Base-by-base conservation (phyloP, 176 grass and related monocot species). In the Juncus inflexus region DNA sequence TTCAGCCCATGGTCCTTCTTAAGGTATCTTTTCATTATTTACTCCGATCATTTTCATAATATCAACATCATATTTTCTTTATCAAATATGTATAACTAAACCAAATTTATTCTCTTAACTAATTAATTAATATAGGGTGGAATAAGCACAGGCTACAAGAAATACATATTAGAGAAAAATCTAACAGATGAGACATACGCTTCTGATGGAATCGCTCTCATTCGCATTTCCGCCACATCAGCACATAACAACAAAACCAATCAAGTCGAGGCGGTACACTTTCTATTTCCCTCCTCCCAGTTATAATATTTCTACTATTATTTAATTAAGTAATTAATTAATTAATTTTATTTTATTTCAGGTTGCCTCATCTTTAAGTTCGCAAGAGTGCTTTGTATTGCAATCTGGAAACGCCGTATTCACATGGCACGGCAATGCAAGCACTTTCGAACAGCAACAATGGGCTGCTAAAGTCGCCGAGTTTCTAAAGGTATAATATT, bases 401-500 rank as follows among this genome's bases (percentile, higher is more conserved):
- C 92, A 96, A 86, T 91, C 87, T 83, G 92, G 92, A 67, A 96
- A 86, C 69, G 37, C 84, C 54, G 71, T 96, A 73, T 96, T 89
- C 82, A 79, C 79, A 36, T 96, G 92, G 92, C 66, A 88, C 83
- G 92, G 92, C 9, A 91, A 83, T 86, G 86, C 79, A 57, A 96
- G 84, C 61, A 82, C 87, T 53, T 71, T 83, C 37, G 92, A 96
- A 77, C 87, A 91, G 69, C 87, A 96, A 15, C 84, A 91, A 65
- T 91, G 91, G 91, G 87, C 79, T 70, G 70, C 73, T 14, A 80
- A 90, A 79, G 79, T 90, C 70, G 84, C 91, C 38, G 87, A 96
- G 45, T 91, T 91, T 77, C 64, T 96, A 37, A 96, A 96, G 91
- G 91, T 91, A 80, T 12, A 6, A 52, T 47, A 6, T 47, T 6